phyloP scores from a whole-genome alignment of 352 stramenopile genomes.

The Pythium folliculosum region DNA sequence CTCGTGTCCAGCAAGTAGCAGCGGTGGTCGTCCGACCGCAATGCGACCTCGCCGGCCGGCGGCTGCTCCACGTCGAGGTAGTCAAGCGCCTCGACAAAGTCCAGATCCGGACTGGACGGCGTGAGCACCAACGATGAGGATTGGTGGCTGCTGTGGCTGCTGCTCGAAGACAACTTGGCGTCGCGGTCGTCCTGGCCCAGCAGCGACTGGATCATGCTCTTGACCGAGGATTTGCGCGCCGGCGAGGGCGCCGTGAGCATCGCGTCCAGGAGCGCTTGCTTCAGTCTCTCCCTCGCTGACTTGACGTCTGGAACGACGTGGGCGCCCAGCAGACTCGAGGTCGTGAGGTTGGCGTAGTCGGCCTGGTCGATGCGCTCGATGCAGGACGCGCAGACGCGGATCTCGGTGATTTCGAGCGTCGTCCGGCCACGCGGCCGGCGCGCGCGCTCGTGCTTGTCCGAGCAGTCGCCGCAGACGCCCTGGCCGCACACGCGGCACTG shows the following conservation, averaged over 20 bases:
- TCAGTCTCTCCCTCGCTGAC: background rate
- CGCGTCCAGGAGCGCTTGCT: slow-evolving; percentile 19
- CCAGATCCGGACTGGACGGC: background rate
- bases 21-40: slow-evolving; percentile 1
- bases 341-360: slow-evolving; percentile 43
- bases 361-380: slow-evolving; percentile 50
- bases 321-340: slow-evolving; percentile 21
- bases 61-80: no score
- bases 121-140: background rate
- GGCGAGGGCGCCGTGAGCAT: slow-evolving; percentile 26
- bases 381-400: slow-evolving; percentile 53
- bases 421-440: background rate
- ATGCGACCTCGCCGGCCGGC: background rate
- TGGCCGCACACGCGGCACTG: slow-evolving; percentile 62
- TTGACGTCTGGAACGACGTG: slow-evolving; percentile 31
- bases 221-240: background rate
- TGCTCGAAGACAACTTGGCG: background rate
- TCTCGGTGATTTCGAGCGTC: slow-evolving; percentile 11
- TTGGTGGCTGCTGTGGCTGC: background rate
- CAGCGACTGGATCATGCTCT: background rate
- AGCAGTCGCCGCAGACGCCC: no score
- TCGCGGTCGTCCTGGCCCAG: background rate
- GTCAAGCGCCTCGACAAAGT: background rate
- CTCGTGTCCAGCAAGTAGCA: background rate
- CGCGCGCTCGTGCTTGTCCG: slow-evolving; percentile 28